phyloP scores from a whole-genome alignment of 768 basidiomycete genomes.

The Candolleomyces eurysporus region DNA sequence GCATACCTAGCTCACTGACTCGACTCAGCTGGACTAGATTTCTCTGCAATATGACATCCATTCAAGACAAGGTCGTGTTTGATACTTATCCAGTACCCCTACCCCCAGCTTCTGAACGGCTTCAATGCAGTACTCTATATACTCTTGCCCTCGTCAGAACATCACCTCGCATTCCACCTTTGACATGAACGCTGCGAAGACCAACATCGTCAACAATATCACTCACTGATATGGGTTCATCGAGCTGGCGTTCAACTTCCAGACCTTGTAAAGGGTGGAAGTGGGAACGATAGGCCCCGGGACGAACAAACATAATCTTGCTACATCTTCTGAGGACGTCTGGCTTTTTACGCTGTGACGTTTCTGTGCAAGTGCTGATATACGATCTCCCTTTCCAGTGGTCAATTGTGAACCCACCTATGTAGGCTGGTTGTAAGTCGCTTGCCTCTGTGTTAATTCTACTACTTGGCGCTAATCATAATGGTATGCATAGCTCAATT shows the following conservation, averaged over 20 bases:
- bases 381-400: constrained; percentile 18
- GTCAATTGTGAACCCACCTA: constrained; percentile 32
- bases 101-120: no score
- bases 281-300: constrained; percentile 47
- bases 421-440: constrained; percentile 23
- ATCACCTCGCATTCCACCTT: no score
- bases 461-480: no score
- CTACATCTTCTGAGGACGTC: constrained; percentile 36
- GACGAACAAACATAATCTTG: constrained; percentile 42
- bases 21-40: no score
- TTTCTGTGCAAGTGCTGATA: not conserved
- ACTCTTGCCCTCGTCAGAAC: no score
- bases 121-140: no score
- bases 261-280: constrained; percentile 52
- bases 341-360: not conserved
- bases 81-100: no score
- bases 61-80: no score
- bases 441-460: not conserved
- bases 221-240: constrained; percentile 45
- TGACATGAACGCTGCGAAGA: constrained; percentile 49
- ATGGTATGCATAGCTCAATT: constrained; percentile 15
- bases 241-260: constrained; percentile 46
- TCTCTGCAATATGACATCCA: no score
- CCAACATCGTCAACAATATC: constrained; percentile 50
- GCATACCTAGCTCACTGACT: no score